These are phyloP conservation scores for Crithidia fasciculata DNA, from an alignment of 208 protist species.

Conservation along the genomic window DNA sequence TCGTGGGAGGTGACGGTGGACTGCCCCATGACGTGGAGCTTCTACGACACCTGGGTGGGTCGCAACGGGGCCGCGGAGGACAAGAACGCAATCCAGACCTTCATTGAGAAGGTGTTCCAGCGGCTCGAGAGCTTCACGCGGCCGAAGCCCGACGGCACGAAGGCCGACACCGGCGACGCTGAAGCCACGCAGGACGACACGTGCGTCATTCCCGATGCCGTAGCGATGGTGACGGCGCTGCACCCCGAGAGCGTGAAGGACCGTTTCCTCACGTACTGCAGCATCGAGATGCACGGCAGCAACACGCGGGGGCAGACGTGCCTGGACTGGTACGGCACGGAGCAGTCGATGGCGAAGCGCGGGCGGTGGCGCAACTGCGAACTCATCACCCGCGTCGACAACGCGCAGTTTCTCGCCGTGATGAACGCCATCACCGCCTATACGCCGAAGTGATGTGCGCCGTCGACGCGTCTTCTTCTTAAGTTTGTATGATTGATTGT, in stretches of 20 bases:
- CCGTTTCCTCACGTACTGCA: slow-evolving; percentile 69
- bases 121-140: slow-evolving; percentile 77
- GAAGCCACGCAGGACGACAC: slow-evolving; percentile 82
- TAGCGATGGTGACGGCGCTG: slow-evolving; percentile 69
- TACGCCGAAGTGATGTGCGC: slow-evolving; percentile 6
- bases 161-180: slow-evolving; percentile 73
- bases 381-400: slow-evolving; percentile 52
- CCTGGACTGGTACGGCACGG: slow-evolving; percentile 88
- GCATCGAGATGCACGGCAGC: slow-evolving; percentile 71
- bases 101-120: slow-evolving; percentile 80
- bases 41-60: slow-evolving; percentile 75
- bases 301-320: slow-evolving; percentile 77
- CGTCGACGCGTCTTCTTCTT: neutral
- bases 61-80: slow-evolving; percentile 10
- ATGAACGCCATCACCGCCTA: slow-evolving; percentile 63
- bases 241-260: slow-evolving; percentile 62
- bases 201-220: slow-evolving; percentile 84
- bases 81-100: slow-evolving; percentile 65
- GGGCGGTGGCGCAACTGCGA: slow-evolving; percentile 81
- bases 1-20: slow-evolving; percentile 83
- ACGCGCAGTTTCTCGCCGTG: slow-evolving; percentile 42
- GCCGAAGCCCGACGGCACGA: slow-evolving; percentile 61
- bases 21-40: slow-evolving; percentile 78
- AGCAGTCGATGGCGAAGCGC: slow-evolving; percentile 85
- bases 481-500: no score